These are phyloP conservation scores for Zygoascus tannicola DNA, from an alignment of 805 yeast genomes.

Conservation along the genomic window DNA sequence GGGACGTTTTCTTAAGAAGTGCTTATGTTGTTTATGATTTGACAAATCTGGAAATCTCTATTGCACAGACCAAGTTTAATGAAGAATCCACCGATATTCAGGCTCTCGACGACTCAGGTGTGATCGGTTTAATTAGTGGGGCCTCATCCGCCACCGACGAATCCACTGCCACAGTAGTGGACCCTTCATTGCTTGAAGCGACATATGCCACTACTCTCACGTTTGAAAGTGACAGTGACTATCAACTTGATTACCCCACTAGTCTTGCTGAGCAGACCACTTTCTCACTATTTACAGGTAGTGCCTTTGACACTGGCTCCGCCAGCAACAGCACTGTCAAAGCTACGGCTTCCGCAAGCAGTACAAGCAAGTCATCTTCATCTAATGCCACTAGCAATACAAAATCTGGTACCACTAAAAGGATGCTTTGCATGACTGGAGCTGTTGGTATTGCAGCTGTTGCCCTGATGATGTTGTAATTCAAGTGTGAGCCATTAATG, in stretches of 20 bases:
- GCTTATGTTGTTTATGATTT: conserved; percentile 62
- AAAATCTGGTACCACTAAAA: too few relatives aligned
- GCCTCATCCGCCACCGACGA: neutral
- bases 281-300: neutral
- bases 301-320: neutral
- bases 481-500: too few relatives aligned
- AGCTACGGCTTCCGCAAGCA: neutral
- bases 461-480: too few relatives aligned
- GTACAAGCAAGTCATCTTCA: neutral
- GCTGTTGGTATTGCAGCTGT: too few relatives aligned
- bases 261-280: neutral
- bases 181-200: conserved; percentile 18
- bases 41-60: conserved; percentile 44
- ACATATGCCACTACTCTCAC: conserved; percentile 7
- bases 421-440: too few relatives aligned
- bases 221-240: neutral
- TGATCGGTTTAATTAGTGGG: conserved; percentile 17
- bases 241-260: neutral
- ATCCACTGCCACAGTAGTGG: neutral
- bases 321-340: neutral
- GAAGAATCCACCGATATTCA: conserved; percentile 21
- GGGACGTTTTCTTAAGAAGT: conserved; percentile 50
- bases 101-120: conserved; percentile 13
- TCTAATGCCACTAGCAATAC: too few relatives aligned
- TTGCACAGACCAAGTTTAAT: conserved; percentile 39